These are phyloP conservation scores for Aciculosporium take DNA, from an alignment of 2,329 filamentous ascomycete genomes.

Conservation along the genomic window DNA sequence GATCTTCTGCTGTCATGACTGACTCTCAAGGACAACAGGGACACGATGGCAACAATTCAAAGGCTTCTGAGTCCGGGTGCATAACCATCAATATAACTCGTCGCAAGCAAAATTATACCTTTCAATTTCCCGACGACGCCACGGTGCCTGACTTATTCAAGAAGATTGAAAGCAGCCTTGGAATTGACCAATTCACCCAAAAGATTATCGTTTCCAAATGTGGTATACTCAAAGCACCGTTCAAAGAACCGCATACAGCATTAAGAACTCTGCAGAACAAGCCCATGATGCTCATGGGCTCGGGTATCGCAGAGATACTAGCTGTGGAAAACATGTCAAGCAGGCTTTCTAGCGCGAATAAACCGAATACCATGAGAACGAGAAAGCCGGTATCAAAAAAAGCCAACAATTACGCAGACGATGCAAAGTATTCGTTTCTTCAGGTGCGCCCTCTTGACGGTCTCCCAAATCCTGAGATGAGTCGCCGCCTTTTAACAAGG, in stretches of 20 bases:
- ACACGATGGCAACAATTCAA: background rate
- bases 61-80: slow-evolving; percentile 11
- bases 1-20: background rate
- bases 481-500: slow-evolving; percentile 56
- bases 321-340: slow-evolving; percentile 36
- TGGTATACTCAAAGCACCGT: slow-evolving; percentile 49
- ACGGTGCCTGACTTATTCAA: slow-evolving; percentile 45
- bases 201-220: slow-evolving; percentile 54
- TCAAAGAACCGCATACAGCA: slow-evolving; percentile 40
- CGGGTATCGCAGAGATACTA: slow-evolving; percentile 43
- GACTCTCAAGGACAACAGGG: background rate
- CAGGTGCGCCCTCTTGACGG: slow-evolving; percentile 60
- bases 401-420: slow-evolving; percentile 25
- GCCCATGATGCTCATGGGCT: slow-evolving; percentile 53
- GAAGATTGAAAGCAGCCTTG: slow-evolving; percentile 39
- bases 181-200: slow-evolving; percentile 48
- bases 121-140: slow-evolving; percentile 29
- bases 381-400: slow-evolving; percentile 6
- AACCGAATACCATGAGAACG: slow-evolving; percentile 13
- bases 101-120: slow-evolving; percentile 29
- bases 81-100: slow-evolving; percentile 33
- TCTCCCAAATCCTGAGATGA: slow-evolving; percentile 61
- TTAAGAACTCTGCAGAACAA: slow-evolving; percentile 36
- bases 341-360: slow-evolving; percentile 25
- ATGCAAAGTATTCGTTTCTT: slow-evolving; percentile 66